Conservation (phyloP, 1,284 basidiomycete genomes). For the Trichosporon sp. region DNA sequence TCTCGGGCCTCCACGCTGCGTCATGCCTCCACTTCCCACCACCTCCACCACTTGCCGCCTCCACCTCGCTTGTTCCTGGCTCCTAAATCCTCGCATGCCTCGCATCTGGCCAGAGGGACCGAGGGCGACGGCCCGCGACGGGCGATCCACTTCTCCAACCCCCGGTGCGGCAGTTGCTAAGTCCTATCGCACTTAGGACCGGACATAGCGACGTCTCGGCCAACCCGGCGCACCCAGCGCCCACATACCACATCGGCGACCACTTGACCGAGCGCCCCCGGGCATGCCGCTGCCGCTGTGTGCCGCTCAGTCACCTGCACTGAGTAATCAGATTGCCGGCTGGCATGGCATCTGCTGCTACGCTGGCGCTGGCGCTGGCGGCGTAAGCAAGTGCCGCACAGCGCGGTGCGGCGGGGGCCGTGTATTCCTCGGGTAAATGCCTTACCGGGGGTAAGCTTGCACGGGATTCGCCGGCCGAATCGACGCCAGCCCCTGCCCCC, state of each 20-base stretch:
- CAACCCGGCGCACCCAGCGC: not conserved
- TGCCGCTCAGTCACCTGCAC: not conserved
- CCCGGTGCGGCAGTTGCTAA: not conserved
- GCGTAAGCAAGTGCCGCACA: not conserved
- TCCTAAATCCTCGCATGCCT: not conserved
- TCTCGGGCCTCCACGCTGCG: not conserved
- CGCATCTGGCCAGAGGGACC: not conserved
- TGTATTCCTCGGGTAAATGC: conserved; percentile 1
- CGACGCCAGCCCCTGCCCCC: not conserved
- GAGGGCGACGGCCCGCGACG: too few species aligned
- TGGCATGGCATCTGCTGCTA: not conserved
- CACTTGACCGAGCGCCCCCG: not conserved
- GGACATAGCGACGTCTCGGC: not conserved
- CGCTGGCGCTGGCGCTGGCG: not conserved
- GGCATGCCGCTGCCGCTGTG: not conserved
- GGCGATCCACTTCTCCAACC: not conserved
- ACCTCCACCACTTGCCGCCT: not conserved
- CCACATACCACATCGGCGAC: not conserved
- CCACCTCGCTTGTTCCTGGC: conserved; percentile 3
- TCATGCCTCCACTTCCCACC: not conserved
- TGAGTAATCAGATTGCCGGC: not conserved
- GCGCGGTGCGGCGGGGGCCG: not conserved
- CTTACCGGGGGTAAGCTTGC: not conserved
- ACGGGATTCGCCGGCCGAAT: conserved; percentile 4
- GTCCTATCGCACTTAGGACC: not conserved